Evolutionary conservation across 768 basidiomycete genomes (phyloP), one percentile per base, ranked within the genome.

Genomic region (Pisolithus tinctorius): DNA sequence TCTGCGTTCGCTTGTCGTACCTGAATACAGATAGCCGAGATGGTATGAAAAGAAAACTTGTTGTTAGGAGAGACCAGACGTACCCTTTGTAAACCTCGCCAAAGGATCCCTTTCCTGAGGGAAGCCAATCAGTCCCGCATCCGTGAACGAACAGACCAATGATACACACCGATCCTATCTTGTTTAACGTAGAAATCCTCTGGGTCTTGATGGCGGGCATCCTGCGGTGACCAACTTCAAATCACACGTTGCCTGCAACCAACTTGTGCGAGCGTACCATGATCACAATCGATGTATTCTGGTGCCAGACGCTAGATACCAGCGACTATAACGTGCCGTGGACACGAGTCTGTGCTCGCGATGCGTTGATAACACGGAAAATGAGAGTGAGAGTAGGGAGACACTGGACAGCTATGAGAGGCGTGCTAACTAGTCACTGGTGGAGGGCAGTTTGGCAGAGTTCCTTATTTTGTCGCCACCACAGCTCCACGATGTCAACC

Each of bases 11-110:
- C 66, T 92, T 92, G 72, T 98, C 94, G 63, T 90, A 97, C 51
- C 94, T 96, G 59, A 6, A 47, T 4, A 20, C 25, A 45, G 27
- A 30, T 26, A 14, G 11, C 36, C 25, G 29, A 45, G 45, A 55
- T 31, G 4, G 23, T 37, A 47, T 55, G 56, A 45, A 52, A 52
- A 48, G 53, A 47, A 36, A 27, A 38, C 49, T 43, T 52, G 49
- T 27, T 4, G 45, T 6, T 16, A 47, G 34, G 30, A 36, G 37
- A 40, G 47, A 57, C 37, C 45, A 49, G 43, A 62, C 78, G 50
- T 51, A 93, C 93, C 94, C 96, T 72, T 97, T 97, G 75, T 89
- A 97, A n/a, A 98, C 94, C 70, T 97, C 96, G 63, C 95, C 96
- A 63, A 99, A 98, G 5, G 94, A 97, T 30, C 95, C 95, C 69